phyloP scores from a whole-genome alignment of 2,329 filamentous ascomycete genomes.

The Fusarium sambucinum region DNA sequence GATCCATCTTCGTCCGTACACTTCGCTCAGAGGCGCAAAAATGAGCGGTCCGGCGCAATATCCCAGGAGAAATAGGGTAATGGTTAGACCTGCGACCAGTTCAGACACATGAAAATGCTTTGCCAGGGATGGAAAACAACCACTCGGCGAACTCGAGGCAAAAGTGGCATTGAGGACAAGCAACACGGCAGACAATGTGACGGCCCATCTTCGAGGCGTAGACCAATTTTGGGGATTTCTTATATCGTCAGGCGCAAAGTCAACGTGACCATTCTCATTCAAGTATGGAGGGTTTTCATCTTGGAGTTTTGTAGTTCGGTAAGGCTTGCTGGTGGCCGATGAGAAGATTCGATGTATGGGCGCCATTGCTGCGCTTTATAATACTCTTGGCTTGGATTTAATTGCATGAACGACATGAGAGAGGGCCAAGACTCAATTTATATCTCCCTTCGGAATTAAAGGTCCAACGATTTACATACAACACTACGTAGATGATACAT shows the following conservation, averaged over 20 bases:
- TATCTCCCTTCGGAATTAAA: background rate
- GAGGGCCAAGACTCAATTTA: conserved; percentile 8
- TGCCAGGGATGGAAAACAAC: conserved; percentile 25
- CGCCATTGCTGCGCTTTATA: conserved; percentile 11
- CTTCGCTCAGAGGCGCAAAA: conserved; percentile 80
- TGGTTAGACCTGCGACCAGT: conserved; percentile 26
- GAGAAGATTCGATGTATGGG: conserved; percentile 32
- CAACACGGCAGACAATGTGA: conserved; percentile 23
- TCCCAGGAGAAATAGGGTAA: conserved; percentile 40
- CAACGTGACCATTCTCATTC: conserved; percentile 27
- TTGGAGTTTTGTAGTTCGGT: conserved; percentile 23
- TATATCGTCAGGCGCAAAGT: conserved; percentile 18
- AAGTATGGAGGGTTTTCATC: conserved; percentile 23
- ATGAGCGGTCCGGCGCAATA: conserved; percentile 76
- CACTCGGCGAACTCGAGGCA: conserved; percentile 29
- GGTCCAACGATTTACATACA: background rate
- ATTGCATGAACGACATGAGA: background rate
- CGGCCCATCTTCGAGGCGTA: conserved; percentile 7
- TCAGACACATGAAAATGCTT: conserved; percentile 29
- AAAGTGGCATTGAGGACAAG: conserved; percentile 32
- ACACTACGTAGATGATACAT: background rate
- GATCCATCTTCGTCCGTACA: conserved; percentile 75
- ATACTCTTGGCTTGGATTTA: background rate
- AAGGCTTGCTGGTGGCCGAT: conserved; percentile 27
- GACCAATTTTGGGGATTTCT: conserved; percentile 27